A percentile compares a stretch with the other conserved stretches of the same genome.
Evolutionary conservation across 176 grass and related monocot species (phyloP).

Genomic region (Bromus sterilis): DNA sequence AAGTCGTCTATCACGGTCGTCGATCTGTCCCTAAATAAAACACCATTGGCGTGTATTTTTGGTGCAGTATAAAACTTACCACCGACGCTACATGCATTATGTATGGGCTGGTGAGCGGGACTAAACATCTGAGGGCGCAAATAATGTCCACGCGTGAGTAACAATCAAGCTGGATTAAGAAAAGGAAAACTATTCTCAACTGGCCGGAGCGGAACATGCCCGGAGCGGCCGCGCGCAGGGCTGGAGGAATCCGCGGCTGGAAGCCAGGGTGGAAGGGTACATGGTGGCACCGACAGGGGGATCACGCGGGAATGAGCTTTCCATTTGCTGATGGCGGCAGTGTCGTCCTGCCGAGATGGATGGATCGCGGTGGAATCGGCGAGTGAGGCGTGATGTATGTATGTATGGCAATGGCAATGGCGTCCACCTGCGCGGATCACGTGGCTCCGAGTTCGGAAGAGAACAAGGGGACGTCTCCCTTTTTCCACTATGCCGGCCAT

Average conservation of each 20-base stretch:
- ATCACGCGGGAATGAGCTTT: neutral
- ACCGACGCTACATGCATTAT: neutral
- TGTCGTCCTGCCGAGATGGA: neutral
- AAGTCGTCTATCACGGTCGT: no score
- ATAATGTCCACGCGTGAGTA: neutral
- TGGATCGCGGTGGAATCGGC: neutral
- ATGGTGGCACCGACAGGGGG: neutral
- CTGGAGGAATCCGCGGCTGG: neutral
- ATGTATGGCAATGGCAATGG: no score
- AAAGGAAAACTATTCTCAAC: neutral
- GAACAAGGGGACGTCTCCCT: neutral
- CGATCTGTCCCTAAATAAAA: no score
- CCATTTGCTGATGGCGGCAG: neutral
- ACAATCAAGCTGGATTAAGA: no score
- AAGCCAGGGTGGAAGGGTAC: neutral
- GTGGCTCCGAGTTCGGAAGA: neutral
- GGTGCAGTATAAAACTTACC: neutral
- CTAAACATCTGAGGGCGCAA: neutral
- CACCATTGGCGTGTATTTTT: no score
- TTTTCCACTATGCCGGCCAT: neutral
- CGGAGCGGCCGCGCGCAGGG: no score
- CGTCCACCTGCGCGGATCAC: neutral
- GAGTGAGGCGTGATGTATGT: neutral
- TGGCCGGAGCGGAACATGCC: neutral
- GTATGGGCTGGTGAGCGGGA: neutral